Evolutionary conservation across 129 eudicot species (phyloP).

Genomic region (Dittrichia graveolens): DNA sequence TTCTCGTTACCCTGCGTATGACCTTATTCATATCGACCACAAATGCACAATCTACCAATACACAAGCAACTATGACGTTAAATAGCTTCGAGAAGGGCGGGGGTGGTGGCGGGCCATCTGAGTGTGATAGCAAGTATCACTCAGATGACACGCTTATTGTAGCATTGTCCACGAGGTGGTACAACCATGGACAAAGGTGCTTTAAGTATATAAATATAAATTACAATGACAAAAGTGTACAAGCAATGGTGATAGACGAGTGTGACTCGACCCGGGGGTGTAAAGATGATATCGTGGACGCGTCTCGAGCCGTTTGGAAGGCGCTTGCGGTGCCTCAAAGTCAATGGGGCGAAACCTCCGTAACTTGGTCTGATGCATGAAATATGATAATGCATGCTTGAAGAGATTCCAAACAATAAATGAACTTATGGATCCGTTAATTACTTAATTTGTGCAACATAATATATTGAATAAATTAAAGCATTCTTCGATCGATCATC

Average conservation of each 20-base stretch:
- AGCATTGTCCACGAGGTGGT: constrained; percentile 39
- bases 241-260: constrained; percentile 34
- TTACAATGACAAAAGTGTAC: constrained; percentile 8
- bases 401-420: too few species aligned
- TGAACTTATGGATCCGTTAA: too few species aligned
- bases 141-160: constrained; percentile 23
- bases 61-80: constrained; percentile 5
- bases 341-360: constrained; percentile 20
- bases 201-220: constrained; percentile 16
- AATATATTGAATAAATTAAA: too few species aligned
- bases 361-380: constrained; percentile 38
- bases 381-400: too few species aligned
- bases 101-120: constrained; percentile 31
- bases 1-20: constrained; percentile 7
- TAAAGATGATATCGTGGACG: constrained; percentile 20
- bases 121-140: constrained; percentile 31
- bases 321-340: constrained; percentile 28
- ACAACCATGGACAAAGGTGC: constrained; percentile 31
- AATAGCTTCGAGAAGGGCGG: constrained; percentile 34
- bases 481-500: too few species aligned
- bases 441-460: too few species aligned
- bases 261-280: constrained; percentile 33
- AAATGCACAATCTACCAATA: background rate
- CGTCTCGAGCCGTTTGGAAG: constrained; percentile 30
- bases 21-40: background rate